These are phyloP conservation scores for Verticillium longisporum DNA, from an alignment of 2,329 filamentous ascomycete genomes.

Conservation along the genomic window DNA sequence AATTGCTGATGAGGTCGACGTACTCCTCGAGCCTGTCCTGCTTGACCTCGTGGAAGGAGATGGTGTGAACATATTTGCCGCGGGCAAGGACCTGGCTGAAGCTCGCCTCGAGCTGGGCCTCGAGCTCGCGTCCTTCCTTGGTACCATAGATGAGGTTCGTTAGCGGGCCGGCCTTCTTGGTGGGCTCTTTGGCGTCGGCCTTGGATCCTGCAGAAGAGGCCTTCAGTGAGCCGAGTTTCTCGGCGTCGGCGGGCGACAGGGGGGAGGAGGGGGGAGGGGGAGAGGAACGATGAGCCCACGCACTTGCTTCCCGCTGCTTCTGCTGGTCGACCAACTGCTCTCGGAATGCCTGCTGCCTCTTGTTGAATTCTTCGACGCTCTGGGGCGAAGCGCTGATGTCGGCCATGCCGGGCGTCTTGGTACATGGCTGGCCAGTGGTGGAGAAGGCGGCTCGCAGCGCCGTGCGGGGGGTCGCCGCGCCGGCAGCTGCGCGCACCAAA, in stretches of 20 bases:
- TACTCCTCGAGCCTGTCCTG: slow-evolving; percentile 96
- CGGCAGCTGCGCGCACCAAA: slow-evolving; percentile 36
- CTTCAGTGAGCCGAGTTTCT: slow-evolving; percentile 56
- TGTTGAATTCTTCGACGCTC: slow-evolving; percentile 68
- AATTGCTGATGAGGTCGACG: slow-evolving; percentile 76
- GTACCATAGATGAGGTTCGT: slow-evolving; percentile 94
- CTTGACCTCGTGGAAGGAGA: slow-evolving; percentile 93
- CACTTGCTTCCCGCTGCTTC: slow-evolving; percentile 83
- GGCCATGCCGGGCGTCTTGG: slow-evolving; percentile 67
- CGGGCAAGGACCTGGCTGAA: slow-evolving; percentile 92
- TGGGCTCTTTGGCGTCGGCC: slow-evolving; percentile 52
- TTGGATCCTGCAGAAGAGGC: slow-evolving; percentile 41
- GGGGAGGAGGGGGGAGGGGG: slow-evolving; percentile 36
- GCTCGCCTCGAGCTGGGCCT: slow-evolving; percentile 90
- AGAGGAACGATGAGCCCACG: slow-evolving; percentile 34
- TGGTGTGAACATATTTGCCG: slow-evolving; percentile 97
- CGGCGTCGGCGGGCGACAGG: slow-evolving; percentile 21
- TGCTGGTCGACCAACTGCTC: slow-evolving; percentile 70
- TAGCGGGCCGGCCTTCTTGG: slow-evolving; percentile 66
- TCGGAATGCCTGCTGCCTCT: slow-evolving; percentile 80
- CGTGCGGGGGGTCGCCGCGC: slow-evolving; percentile 36
- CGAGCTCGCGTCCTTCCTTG: slow-evolving; percentile 87
- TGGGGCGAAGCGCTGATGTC: slow-evolving; percentile 66
- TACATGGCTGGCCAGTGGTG: slow-evolving; percentile 38
- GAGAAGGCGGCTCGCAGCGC: slow-evolving; percentile 46